Conservation (phyloP, 495 filamentous ascomycete species). For the Hypoxylon lienhwacheense region DNA sequence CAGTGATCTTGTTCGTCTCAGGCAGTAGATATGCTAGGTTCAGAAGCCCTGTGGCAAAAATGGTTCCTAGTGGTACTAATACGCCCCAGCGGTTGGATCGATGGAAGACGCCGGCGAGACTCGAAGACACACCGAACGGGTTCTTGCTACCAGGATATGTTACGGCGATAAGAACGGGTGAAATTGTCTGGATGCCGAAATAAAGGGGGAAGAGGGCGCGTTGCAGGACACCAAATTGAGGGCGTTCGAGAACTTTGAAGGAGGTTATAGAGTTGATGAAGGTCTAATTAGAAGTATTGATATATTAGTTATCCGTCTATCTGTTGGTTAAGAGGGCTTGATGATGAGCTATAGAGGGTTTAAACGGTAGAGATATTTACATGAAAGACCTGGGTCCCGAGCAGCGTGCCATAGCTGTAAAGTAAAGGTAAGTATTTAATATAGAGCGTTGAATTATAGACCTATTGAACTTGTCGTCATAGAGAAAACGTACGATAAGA, state of each 20-base stretch:
- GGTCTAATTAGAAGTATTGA: slow-evolving; percentile 50
- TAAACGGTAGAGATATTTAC: slow-evolving; percentile 43
- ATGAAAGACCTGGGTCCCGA: slow-evolving; percentile 80
- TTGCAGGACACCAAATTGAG: slow-evolving; percentile 80
- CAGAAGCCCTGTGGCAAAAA: slow-evolving; percentile 62
- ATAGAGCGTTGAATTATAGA: slow-evolving; percentile 10
- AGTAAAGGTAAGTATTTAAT: no score
- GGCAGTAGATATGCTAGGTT: slow-evolving; percentile 74
- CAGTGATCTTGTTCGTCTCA: slow-evolving; percentile 70
- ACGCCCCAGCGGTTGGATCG: slow-evolving; percentile 59
- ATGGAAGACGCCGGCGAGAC: slow-evolving; percentile 59
- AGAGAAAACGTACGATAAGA: slow-evolving; percentile 61
- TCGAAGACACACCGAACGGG: slow-evolving; percentile 40
- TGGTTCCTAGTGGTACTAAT: slow-evolving; percentile 64
- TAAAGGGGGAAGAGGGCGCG: slow-evolving; percentile 79
- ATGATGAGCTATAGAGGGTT: background rate
- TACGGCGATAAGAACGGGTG: slow-evolving; percentile 72
- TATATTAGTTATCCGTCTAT: slow-evolving; percentile 5
- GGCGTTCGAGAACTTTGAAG: slow-evolving; percentile 71
- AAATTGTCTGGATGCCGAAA: slow-evolving; percentile 76
- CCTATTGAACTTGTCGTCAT: slow-evolving; percentile 2
- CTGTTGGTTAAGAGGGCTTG: background rate
- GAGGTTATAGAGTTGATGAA: slow-evolving; percentile 78
- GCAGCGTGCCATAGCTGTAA: slow-evolving; percentile 72
- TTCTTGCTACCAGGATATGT: slow-evolving; percentile 67